Evolutionary conservation across 2,329 filamentous ascomycete genomes (phyloP).

Genomic region (Aspergillus alliaceus): DNA sequence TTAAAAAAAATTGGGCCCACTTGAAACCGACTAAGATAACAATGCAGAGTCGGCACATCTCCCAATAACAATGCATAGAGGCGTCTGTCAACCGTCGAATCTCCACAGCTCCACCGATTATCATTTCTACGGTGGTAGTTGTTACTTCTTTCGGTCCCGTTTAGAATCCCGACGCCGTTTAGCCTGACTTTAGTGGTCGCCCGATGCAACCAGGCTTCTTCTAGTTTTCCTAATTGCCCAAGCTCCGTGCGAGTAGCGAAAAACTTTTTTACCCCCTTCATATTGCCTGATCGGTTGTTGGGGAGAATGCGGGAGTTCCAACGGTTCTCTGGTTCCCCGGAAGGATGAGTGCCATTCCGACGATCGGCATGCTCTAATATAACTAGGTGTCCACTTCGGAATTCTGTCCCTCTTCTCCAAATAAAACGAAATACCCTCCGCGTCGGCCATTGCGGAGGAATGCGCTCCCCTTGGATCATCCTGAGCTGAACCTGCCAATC

Average conservation of each 20-base stretch:
- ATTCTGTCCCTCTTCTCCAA: too few relatives aligned
- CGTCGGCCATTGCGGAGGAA: background rate
- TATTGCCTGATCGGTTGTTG: too few relatives aligned
- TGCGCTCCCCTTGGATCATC: too few relatives aligned
- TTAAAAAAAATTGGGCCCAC: too few relatives aligned
- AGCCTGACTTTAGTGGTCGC: background rate
- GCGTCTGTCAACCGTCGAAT: background rate
- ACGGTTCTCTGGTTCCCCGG: too few relatives aligned
- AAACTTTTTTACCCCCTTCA: too few relatives aligned
- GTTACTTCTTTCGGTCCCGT: too few relatives aligned
- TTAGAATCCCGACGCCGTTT: background rate
- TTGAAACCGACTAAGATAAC: background rate
- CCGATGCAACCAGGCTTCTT: background rate
- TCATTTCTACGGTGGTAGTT: background rate
- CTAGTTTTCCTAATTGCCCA: background rate
- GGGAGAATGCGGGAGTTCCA: too few relatives aligned
- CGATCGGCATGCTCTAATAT: too few relatives aligned
- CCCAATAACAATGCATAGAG: background rate
- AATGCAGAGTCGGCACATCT: background rate
- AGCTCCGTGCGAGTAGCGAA: background rate
- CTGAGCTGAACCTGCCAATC: too few relatives aligned
- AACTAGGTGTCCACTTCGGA: too few relatives aligned
- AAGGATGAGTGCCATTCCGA: too few relatives aligned
- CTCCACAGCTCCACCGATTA: background rate
- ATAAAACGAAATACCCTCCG: background rate